These are phyloP conservation scores for Barbatosphaeria neglecta DNA, from an alignment of 495 filamentous ascomycete species.

Conservation along the genomic window DNA sequence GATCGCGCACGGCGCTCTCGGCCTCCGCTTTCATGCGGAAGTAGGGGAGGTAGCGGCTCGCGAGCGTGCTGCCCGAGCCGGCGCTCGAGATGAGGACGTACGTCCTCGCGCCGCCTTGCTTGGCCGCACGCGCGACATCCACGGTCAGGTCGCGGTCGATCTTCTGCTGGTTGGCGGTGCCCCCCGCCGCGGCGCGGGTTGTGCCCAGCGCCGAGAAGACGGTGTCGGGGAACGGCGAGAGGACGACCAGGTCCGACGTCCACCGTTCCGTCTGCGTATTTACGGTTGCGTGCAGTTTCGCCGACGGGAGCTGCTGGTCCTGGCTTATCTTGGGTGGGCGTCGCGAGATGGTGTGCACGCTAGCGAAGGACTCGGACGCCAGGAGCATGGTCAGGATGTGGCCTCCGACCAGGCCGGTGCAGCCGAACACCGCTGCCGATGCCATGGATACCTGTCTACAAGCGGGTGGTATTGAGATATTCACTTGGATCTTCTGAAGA, in stretches of 20 bases:
- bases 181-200: constrained; percentile 52
- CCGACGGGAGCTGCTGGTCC: constrained; percentile 21
- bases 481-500: no score
- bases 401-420: constrained; percentile 45
- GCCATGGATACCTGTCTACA: no score
- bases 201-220: constrained; percentile 59
- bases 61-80: constrained; percentile 29
- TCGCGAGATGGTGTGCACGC: constrained; percentile 47
- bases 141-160: constrained; percentile 68
- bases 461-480: no score
- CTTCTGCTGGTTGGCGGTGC: constrained; percentile 61
- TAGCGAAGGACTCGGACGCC: constrained; percentile 22
- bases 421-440: constrained; percentile 40
- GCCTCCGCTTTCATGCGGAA: constrained; percentile 68
- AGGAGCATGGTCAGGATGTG: constrained; percentile 47
- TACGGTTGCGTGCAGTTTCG: constrained; percentile 36
- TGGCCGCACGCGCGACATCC: constrained; percentile 54
- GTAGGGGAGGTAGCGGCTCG: constrained; percentile 39
- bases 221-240: constrained; percentile 44
- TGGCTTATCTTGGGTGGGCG: constrained; percentile 37
- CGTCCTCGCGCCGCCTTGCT: constrained; percentile 47
- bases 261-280: constrained; percentile 41
- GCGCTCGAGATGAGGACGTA: constrained; percentile 57
- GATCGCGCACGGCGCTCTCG: constrained; percentile 58
- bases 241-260: constrained; percentile 38